These are phyloP conservation scores for Fallopia convolvulus DNA, from an alignment of 148 eudicot species.

Conservation along the genomic window DNA sequence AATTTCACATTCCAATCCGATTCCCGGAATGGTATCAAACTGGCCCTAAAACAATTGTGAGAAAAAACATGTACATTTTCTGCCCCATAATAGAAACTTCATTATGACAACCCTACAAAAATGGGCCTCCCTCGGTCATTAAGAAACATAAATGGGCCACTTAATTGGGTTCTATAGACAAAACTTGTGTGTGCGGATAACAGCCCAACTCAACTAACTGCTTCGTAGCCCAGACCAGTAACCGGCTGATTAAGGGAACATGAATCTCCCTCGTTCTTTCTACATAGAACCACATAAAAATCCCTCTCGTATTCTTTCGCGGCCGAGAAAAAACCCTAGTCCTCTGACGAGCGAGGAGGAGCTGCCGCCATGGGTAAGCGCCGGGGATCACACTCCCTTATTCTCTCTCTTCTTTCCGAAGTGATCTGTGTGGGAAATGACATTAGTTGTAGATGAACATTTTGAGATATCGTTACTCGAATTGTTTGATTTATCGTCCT, in stretches of 20 bases:
- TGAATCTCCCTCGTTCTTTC: background rate
- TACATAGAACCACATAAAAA: background rate
- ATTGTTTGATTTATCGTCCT: background rate
- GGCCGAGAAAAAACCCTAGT: conserved; percentile 1
- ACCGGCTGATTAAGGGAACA: background rate
- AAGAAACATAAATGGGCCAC: background rate
- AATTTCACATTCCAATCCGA: too few species aligned
- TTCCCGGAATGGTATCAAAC: too few species aligned
- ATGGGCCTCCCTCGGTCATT: background rate
- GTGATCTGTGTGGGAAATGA: background rate
- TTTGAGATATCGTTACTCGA: background rate
- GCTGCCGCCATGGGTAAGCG: background rate
- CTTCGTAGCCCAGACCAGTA: background rate
- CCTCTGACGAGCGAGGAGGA: background rate
- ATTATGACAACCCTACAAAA: too few species aligned
- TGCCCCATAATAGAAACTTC: too few species aligned
- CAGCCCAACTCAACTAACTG: background rate
- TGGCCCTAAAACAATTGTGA: too few species aligned
- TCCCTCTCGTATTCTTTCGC: background rate
- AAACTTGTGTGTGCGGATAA: background rate
- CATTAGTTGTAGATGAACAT: background rate
- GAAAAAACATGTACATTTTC: too few species aligned
- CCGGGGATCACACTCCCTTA: background rate
- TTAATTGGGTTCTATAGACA: background rate
- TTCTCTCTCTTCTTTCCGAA: background rate